A percentile compares a stretch with the other conserved stretches of the same genome.
Conservation (phyloP, 2,329 filamentous ascomycete genomes). For the Grosmannia serpens region DNA sequence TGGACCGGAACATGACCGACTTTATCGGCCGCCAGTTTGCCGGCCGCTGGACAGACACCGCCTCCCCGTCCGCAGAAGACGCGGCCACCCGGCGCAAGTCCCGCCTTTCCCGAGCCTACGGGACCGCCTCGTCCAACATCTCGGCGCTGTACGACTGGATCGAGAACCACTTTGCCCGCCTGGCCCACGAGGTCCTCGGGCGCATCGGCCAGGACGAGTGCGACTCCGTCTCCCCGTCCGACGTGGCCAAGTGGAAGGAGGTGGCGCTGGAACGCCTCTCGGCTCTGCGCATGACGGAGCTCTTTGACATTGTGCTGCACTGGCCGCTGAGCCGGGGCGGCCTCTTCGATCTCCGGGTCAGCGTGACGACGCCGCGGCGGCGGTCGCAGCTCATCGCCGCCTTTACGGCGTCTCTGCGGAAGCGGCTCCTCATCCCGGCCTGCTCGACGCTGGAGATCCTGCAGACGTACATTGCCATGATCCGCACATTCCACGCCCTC, state of each 20-base stretch:
- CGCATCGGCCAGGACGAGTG: constrained; percentile 21
- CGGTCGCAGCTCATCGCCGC: constrained; percentile 58
- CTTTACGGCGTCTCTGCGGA: constrained; percentile 55
- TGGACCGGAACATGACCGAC: constrained; percentile 52
- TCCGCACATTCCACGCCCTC: constrained; percentile 62
- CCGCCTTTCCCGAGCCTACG: not conserved
- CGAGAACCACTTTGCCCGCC: constrained; percentile 51
- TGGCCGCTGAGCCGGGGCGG: constrained; percentile 65
- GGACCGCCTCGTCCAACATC: constrained; percentile 31
- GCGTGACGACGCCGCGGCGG: constrained; percentile 55
- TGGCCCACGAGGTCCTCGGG: constrained; percentile 50
- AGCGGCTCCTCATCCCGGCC: constrained; percentile 61
- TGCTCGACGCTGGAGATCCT: constrained; percentile 66
- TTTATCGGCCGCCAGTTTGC: constrained; percentile 52
- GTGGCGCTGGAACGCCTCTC: constrained; percentile 59
- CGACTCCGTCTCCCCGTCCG: constrained; percentile 32
- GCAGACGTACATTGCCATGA: constrained; percentile 68
- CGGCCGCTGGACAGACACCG: constrained; percentile 43
- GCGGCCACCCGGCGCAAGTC: not conserved
- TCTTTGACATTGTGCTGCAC: constrained; percentile 68
- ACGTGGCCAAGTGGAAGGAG: constrained; percentile 59
- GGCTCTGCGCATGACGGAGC: constrained; percentile 53
- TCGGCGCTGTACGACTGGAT: constrained; percentile 54
- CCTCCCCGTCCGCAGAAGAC: not conserved
- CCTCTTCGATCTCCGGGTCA: constrained; percentile 61